Evolutionary conservation across 2,329 filamentous ascomycete species (phyloP).

Genomic region (Dothistroma septosporum): DNA sequence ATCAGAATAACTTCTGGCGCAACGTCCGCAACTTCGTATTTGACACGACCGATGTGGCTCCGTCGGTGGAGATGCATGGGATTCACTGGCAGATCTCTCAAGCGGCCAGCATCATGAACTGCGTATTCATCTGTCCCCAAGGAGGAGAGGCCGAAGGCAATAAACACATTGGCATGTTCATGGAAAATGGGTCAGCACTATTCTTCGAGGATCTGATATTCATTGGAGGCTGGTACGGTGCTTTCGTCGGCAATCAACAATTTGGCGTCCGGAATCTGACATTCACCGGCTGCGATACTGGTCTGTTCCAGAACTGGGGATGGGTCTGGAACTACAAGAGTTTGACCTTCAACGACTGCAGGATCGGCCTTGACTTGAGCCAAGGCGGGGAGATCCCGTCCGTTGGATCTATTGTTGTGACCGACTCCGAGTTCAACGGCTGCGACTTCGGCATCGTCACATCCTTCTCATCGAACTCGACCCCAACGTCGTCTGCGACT

Average conservation of each 20-base stretch:
- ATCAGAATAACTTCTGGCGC: slow-evolving; percentile 50
- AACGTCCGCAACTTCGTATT: slow-evolving; percentile 57
- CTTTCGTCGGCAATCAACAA: slow-evolving; percentile 81
- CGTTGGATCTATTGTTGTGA: slow-evolving; percentile 75
- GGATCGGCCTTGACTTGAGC: slow-evolving; percentile 75
- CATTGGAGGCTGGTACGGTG: slow-evolving; percentile 74
- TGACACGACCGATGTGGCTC: slow-evolving; percentile 41
- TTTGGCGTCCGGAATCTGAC: slow-evolving; percentile 79
- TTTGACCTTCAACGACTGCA: slow-evolving; percentile 53
- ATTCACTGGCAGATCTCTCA: slow-evolving; percentile 68
- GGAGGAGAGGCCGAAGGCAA: slow-evolving; percentile 33
- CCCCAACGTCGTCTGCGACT: slow-evolving; percentile 68
- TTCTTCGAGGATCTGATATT: slow-evolving; percentile 81
- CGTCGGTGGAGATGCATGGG: slow-evolving; percentile 37
- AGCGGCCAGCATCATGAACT: slow-evolving; percentile 57
- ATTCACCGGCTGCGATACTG: slow-evolving; percentile 78
- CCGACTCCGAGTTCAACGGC: slow-evolving; percentile 73
- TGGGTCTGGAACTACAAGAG: slow-evolving; percentile 82
- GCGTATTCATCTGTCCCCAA: slow-evolving; percentile 50
- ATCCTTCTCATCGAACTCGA: slow-evolving; percentile 59
- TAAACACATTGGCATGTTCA: slow-evolving; percentile 56
- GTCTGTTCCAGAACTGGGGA: slow-evolving; percentile 87
- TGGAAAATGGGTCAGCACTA: slow-evolving; percentile 63
- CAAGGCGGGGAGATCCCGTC: slow-evolving; percentile 44
- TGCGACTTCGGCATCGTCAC: slow-evolving; percentile 73